Base-by-base conservation (phyloP, 106 monocot species). In the Dioscorea zingiberensis region DNA sequence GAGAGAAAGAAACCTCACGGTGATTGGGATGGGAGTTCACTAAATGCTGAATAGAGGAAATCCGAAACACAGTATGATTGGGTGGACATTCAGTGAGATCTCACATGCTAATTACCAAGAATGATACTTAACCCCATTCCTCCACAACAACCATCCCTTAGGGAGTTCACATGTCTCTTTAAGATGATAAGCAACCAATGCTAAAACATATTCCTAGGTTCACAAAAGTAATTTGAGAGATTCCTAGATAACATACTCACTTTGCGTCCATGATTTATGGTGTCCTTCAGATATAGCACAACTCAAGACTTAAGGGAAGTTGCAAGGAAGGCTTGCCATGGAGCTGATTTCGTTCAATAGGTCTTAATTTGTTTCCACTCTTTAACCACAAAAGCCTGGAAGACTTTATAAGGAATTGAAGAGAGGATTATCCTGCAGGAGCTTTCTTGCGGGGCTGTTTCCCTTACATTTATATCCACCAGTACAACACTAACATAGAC, bases 301-400 rank as follows among this genome's bases (percentile, higher is more conserved):
- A 38, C 67, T 98, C 97, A 56, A 88, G 67, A 64, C 65, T 76
- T 25, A 98, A 71, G 64, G 97, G 92, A 78, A 92, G 88, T 70
- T 98, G 88, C 57, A 98, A 66, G n/a, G n/a, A n/a, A 56, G 97
- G 91, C 62, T 92, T 98, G 58, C 97, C 97, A 19, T 82, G 77
- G 32, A 98, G 78, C 58, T 92, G 92, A 18, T 82, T 86, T 55
- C 61, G 80, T 47, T 98, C 88, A 69, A 98, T 76, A 54, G 97
- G 80, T 57, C 89, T 92, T 67, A 98, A 76, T 73, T 59, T 65
- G 76, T n/a, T 67, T 80, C 97, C 97, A 98, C 48, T 98, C 92
- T 64, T 82, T 79, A n/a, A n/a, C n/a, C 47, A 79, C 69, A 47
- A 98, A 98, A 17, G 65, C 55, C 64, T 54, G 79, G 26, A 88